phyloP scores from a whole-genome alignment of 129 eudicot genomes.

The Rutidosis leptorrhynchoides region DNA sequence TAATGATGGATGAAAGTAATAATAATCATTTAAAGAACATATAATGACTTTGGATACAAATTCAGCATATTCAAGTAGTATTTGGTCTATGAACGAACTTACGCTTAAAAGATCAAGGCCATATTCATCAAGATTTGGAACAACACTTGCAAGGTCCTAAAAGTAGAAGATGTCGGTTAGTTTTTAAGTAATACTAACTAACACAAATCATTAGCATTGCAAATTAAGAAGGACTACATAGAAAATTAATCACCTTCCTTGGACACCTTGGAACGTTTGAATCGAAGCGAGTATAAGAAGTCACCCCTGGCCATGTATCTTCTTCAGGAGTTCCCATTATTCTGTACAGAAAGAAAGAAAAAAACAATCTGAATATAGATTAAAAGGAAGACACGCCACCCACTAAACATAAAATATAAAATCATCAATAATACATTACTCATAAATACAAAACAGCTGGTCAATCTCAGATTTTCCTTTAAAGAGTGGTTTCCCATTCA shows the following conservation, averaged over 20 bases:
- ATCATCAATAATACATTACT: slow-evolving; percentile 31
- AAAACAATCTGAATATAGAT: background rate
- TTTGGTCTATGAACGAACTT: slow-evolving; percentile 43
- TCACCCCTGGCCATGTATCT: slow-evolving; percentile 92
- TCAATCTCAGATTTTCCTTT: slow-evolving; percentile 89
- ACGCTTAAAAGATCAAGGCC: slow-evolving; percentile 85
- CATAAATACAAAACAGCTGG: slow-evolving; percentile 72
- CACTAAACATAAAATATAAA: background rate
- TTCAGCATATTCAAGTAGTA: background rate
- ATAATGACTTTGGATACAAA: background rate
- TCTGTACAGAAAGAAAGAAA: slow-evolving; percentile 37
- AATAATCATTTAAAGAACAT: background rate
- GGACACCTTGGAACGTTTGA: slow-evolving; percentile 75
- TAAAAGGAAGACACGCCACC: background rate
- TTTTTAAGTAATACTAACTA: background rate
- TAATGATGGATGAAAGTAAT: background rate
- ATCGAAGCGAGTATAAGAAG: slow-evolving; percentile 74
- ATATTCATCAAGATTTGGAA: slow-evolving; percentile 70
- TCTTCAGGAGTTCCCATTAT: slow-evolving; percentile 90
- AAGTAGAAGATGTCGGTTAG: slow-evolving; percentile 20
- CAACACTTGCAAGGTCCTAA: slow-evolving; percentile 76
- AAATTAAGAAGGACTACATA: background rate
- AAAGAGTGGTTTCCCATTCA: slow-evolving; percentile 68
- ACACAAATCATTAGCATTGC: background rate
- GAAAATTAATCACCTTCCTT: slow-evolving; percentile 55